These are phyloP conservation scores for Rubus parviflorus DNA, from an alignment of 306 rosid species.

Conservation along the genomic window DNA sequence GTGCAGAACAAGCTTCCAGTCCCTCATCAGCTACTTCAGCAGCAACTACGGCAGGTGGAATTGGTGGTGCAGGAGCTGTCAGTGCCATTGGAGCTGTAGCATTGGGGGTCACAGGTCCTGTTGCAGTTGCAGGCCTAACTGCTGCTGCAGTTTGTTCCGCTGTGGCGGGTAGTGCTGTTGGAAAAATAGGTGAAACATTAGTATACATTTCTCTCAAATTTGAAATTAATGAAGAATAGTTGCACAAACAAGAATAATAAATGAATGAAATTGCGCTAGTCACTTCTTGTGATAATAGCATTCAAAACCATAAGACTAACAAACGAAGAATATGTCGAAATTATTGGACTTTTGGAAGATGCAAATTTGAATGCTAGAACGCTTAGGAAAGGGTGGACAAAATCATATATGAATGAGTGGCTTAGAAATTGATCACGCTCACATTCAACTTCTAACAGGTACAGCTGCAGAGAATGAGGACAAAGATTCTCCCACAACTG, in stretches of 20 bases:
- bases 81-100: conserved; percentile 84
- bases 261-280: background rate
- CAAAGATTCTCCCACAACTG: conserved; percentile 63
- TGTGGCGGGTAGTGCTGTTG: conserved; percentile 44
- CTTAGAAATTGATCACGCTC: background rate
- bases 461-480: conserved; percentile 55
- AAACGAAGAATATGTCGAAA: background rate
- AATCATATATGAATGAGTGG: no score
- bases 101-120: conserved; percentile 80
- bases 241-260: background rate
- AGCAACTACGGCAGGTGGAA: conserved; percentile 71
- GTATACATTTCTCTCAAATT: background rate
- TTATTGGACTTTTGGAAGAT: background rate
- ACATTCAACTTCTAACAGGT: conserved; percentile 28
- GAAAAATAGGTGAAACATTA: conserved; percentile 19
- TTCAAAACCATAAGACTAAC: background rate
- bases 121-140: conserved; percentile 77
- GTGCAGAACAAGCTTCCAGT: conserved; percentile 72
- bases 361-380: background rate
- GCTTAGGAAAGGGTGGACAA: no score
- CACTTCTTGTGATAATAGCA: background rate
- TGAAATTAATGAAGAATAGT: background rate
- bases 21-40: conserved; percentile 53
- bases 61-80: conserved; percentile 65
- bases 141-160: conserved; percentile 90